phyloP scores from a whole-genome alignment of 2,329 filamentous ascomycete genomes.

The Dryadomyces quercivorus region DNA sequence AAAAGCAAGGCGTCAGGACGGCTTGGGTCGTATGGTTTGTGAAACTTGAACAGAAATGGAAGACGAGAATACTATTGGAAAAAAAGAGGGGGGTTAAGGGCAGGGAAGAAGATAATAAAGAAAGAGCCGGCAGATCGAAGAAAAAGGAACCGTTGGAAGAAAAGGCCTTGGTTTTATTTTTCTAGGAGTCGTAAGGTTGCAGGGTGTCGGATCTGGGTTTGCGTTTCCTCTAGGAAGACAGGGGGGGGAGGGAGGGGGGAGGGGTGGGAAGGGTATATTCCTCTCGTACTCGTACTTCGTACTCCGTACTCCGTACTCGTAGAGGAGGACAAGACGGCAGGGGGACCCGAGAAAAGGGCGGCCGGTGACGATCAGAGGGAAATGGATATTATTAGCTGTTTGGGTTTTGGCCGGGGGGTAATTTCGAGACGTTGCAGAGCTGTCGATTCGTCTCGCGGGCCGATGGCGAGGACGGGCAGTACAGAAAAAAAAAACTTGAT shows the following conservation, averaged over 20 bases:
- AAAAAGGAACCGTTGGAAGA: neutral
- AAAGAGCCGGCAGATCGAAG: neutral
- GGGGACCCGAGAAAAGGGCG: too few species aligned
- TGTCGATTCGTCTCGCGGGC: neutral
- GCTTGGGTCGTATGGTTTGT: neutral
- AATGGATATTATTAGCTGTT: too few species aligned
- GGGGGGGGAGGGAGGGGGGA: neutral
- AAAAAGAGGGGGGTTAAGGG: neutral
- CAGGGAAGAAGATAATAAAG: neutral
- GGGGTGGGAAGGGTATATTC: neutral
- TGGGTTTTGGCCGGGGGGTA: too few species aligned
- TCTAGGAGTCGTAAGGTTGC: neutral
- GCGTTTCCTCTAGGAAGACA: neutral
- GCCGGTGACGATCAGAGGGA: too few species aligned
- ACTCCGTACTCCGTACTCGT: too few species aligned
- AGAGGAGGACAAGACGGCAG: too few species aligned
- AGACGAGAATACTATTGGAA: neutral
- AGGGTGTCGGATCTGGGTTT: neutral
- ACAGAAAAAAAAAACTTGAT: neutral
- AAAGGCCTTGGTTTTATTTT: neutral
- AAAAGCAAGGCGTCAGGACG: neutral
- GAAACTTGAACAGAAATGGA: neutral
- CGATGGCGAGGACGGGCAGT: neutral
- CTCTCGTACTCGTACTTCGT: too few species aligned
- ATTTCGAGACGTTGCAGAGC: neutral